These are phyloP conservation scores for Nepenthes alata DNA, from an alignment of 179 eudicot genomes.

Conservation along the genomic window DNA sequence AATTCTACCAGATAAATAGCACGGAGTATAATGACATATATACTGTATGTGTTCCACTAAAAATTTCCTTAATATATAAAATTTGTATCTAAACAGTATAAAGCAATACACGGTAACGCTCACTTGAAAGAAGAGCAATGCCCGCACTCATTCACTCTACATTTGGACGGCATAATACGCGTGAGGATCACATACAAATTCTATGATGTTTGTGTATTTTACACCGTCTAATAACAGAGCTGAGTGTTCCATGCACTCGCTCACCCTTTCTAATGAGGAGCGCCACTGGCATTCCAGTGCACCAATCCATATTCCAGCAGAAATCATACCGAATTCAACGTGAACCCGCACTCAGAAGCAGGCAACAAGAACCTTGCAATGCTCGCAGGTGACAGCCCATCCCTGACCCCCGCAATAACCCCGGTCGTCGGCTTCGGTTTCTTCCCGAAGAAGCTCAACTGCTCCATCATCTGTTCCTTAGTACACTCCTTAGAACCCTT, in stretches of 20 bases:
- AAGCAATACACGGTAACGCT: too few species aligned
- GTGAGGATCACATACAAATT: not conserved
- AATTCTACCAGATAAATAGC: too few species aligned
- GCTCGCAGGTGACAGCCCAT: constrained; percentile 70
- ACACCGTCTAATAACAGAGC: not conserved
- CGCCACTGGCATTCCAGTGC: too few species aligned
- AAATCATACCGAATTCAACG: constrained; percentile 56
- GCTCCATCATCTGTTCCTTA: constrained; percentile 80
- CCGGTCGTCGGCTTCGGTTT: constrained; percentile 55
- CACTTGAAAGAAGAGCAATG: too few species aligned
- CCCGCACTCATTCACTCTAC: too few species aligned
- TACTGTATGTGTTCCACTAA: too few species aligned
- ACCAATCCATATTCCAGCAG: not conserved
- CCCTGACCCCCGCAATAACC: constrained; percentile 75
- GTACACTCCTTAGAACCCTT: constrained; percentile 73
- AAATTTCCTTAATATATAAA: too few species aligned
- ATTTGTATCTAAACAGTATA: too few species aligned
- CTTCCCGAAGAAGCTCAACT: constrained; percentile 55
- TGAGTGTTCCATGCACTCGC: too few species aligned
- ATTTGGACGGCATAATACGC: too few species aligned
- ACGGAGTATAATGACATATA: too few species aligned
- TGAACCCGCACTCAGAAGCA: constrained; percentile 77
- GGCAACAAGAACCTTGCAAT: constrained; percentile 67
- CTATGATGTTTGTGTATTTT: not conserved
- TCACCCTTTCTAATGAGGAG: too few species aligned